Evolutionary conservation across 2,329 filamentous ascomycete genomes (phyloP).

Genomic region (Alternaria sp.): DNA sequence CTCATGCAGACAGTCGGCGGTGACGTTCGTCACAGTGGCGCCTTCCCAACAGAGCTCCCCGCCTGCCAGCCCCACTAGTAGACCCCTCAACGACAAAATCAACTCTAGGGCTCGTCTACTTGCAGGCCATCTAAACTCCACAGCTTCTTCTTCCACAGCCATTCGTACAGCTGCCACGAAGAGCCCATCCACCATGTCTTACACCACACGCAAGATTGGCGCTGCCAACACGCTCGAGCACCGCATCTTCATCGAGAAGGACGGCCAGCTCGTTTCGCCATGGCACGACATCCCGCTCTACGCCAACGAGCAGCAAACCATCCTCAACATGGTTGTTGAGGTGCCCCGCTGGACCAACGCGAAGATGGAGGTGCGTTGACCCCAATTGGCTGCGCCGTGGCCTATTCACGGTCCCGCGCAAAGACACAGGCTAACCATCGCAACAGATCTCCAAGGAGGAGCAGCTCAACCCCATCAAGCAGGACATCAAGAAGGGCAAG

Average conservation of each 20-base stretch:
- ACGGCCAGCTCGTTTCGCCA: conserved; percentile 90
- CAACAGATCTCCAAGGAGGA: conserved; percentile 97
- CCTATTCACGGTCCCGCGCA: background rate
- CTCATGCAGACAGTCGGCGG: conserved; percentile 46
- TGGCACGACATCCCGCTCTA: conserved; percentile 99
- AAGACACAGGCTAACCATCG: conserved; percentile 28
- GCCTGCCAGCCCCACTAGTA: conserved; percentile 48
- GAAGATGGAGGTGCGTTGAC: conserved; percentile 87
- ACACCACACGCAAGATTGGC: conserved; percentile 85
- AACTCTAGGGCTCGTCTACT: conserved; percentile 50
- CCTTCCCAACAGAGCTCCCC: conserved; percentile 45
- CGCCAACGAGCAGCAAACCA: conserved; percentile 92
- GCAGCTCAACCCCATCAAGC: conserved; percentile 98
- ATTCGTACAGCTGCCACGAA: conserved; percentile 18
- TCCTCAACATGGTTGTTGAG: conserved; percentile 99
- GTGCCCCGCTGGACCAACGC: conserved; percentile 99
- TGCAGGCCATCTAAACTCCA: conserved; percentile 51
- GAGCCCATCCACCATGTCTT: conserved; percentile 64
- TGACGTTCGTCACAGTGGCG: conserved; percentile 52
- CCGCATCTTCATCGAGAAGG: conserved; percentile 97
- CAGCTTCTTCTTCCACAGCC: conserved; percentile 29
- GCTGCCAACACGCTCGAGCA: conserved; percentile 94
- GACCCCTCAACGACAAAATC: conserved; percentile 50
- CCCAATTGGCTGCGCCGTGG: conserved; percentile 14
- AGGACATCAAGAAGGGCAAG: conserved; percentile 99